These are phyloP conservation scores for Thielaviopsis cerberus DNA, from an alignment of 2,329 filamentous ascomycete species.

Conservation along the genomic window DNA sequence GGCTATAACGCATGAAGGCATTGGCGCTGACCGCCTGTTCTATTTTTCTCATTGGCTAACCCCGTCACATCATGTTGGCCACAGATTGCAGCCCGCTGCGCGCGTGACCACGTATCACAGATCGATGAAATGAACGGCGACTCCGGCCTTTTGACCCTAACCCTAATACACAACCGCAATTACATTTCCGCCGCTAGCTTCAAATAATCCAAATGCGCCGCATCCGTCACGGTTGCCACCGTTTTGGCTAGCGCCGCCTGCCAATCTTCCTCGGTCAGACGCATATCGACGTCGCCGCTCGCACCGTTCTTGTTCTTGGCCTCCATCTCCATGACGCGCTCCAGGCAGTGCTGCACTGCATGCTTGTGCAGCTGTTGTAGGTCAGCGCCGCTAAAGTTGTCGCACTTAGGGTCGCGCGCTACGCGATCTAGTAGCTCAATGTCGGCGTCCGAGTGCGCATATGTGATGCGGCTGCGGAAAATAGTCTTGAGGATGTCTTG, in stretches of 20 bases:
- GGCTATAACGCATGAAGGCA: no score
- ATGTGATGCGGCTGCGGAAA: constrained; percentile 29
- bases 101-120: not conserved
- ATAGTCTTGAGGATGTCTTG: constrained; percentile 68
- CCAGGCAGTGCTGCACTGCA: constrained; percentile 31
- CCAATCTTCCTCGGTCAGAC: constrained; percentile 29
- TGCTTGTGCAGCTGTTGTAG: constrained; percentile 30
- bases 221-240: constrained; percentile 30
- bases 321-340: constrained; percentile 19
- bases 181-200: constrained; percentile 8
- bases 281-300: constrained; percentile 16
- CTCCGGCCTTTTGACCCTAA: not conserved
- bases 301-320: no score
- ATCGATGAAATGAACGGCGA: no score
- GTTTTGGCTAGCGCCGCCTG: constrained; percentile 30
- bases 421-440: constrained; percentile 39
- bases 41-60: not conserved
- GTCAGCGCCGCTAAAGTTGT: constrained; percentile 57
- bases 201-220: constrained; percentile 15
- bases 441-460: constrained; percentile 26
- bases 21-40: not conserved
- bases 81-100: not conserved
- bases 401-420: constrained; percentile 48
- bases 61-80: not conserved
- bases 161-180: not conserved